Base-by-base conservation (phyloP, 495 filamentous ascomycete genomes). In the Penicillium herquei region DNA sequence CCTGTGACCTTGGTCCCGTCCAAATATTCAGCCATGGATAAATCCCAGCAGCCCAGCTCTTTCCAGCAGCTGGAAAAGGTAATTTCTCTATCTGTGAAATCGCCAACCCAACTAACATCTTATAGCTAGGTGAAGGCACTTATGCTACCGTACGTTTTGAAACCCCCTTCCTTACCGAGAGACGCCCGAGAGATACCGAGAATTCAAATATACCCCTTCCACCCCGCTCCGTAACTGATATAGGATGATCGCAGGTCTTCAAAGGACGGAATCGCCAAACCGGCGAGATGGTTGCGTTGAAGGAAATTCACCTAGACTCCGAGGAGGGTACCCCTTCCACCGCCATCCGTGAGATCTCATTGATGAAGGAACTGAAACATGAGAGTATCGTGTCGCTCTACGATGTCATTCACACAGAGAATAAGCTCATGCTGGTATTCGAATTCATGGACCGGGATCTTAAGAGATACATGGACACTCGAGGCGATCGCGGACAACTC, bases 341-440 rank as follows among this genome's bases (percentile, higher is more conserved):
- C 11, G 94, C 94, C 35, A 99, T 99, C 68, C 91, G 94, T 43
- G 94, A 98, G 74, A 98, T 98, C 66, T 96, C 91, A 0, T 79
- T 99, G 31, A 96, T 99, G 89, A 99, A 99, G 74, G 94, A 99
- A 73, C 83, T 98, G 65, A 98, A 96, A 72, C 91, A 99, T 74
- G 90, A 96, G 64, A 96, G 96, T 69, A 97, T 98, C 55, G 93
- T 99, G 52, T 92, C 89, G 46, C 87, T 99, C 1, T 88, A 98
- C 78, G 95, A 99, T 76, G 96, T 99, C 33, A 97, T 99, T 63
- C 94, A 99, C 69, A 98, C 94, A 52, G 94, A 99, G 73, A 96
- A 98, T 77, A 99, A 99, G 70, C 84, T 99, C 41, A 98, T 98
- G 91, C 88, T 99, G 37, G 94, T 99, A 12, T 96, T 97, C 61